Evolutionary conservation across 78 protist genomes (phyloP).

Genomic region (Creolimax fragrantissima): DNA sequence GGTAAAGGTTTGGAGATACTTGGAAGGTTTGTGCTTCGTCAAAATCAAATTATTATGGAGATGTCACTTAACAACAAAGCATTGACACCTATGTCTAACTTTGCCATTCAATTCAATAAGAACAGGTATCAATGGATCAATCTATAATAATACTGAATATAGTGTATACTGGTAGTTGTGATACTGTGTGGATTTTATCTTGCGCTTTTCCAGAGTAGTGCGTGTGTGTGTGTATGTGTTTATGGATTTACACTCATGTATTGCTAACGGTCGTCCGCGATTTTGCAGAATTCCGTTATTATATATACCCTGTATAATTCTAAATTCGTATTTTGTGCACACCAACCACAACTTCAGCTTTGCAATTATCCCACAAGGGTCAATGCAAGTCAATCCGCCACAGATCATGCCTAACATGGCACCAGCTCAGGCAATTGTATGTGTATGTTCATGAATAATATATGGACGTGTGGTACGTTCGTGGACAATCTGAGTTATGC

Average conservation of each 20-base stretch:
- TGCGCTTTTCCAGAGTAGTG: too few species aligned
- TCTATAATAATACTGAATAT: too few species aligned
- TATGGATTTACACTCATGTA: constrained; percentile 17
- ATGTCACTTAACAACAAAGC: constrained; percentile 16
- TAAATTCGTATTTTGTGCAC: too few species aligned
- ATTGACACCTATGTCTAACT: background rate
- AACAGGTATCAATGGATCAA: constrained; percentile 14
- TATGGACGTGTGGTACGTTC: too few species aligned
- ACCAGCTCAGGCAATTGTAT: background rate
- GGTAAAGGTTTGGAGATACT: constrained; percentile 42
- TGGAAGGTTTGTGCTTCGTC: constrained; percentile 17
- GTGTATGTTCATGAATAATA: too few species aligned
- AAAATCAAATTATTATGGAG: constrained; percentile 6
- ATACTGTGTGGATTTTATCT: too few species aligned
- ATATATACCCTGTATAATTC: too few species aligned
- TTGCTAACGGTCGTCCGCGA: too few species aligned
- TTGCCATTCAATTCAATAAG: constrained; percentile 38
- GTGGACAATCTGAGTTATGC: too few species aligned
- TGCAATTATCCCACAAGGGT: constrained; percentile 2
- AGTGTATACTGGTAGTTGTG: too few species aligned
- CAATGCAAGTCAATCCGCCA: background rate
- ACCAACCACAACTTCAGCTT: too few species aligned
- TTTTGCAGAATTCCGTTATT: too few species aligned
- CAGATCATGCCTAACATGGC: background rate
- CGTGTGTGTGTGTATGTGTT: background rate